phyloP scores from a whole-genome alignment of 2,329 filamentous ascomycete species.

The Trichoderma oligosporum region DNA sequence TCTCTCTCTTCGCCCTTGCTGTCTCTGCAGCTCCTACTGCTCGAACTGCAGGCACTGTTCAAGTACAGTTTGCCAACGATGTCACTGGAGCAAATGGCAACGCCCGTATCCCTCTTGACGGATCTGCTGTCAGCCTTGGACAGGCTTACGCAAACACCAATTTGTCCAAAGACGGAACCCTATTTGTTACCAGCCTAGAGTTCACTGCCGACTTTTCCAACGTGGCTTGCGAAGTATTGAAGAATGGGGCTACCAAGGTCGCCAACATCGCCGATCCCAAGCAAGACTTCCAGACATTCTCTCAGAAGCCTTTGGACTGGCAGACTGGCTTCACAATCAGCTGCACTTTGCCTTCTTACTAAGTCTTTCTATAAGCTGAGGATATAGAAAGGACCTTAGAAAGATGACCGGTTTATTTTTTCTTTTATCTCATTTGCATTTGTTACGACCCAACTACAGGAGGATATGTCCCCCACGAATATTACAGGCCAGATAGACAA shows the following conservation, averaged over 20 bases:
- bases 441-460: background rate
- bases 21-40: constrained; percentile 8
- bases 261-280: background rate
- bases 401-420: background rate
- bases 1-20: constrained; percentile 4
- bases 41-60: background rate
- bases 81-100: constrained; percentile 14
- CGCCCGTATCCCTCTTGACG: constrained; percentile 1
- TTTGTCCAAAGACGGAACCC: background rate
- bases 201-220: constrained; percentile 6
- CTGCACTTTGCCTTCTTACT: no score
- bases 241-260: background rate
- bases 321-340: constrained; percentile 1
- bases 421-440: background rate
- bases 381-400: background rate
- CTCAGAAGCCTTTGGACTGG: constrained; percentile 6
- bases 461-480: no score
- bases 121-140: background rate
- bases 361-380: background rate
- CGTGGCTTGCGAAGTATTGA: background rate
- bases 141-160: constrained; percentile 4
- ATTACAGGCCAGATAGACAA: no score
- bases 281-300: background rate
- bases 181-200: constrained; percentile 6
- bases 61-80: constrained; percentile 15